Evolutionary conservation across 768 basidiomycete genomes (phyloP), one percentile per base, ranked within the genome.

Genomic region (Leccinum barrowsii): DNA sequence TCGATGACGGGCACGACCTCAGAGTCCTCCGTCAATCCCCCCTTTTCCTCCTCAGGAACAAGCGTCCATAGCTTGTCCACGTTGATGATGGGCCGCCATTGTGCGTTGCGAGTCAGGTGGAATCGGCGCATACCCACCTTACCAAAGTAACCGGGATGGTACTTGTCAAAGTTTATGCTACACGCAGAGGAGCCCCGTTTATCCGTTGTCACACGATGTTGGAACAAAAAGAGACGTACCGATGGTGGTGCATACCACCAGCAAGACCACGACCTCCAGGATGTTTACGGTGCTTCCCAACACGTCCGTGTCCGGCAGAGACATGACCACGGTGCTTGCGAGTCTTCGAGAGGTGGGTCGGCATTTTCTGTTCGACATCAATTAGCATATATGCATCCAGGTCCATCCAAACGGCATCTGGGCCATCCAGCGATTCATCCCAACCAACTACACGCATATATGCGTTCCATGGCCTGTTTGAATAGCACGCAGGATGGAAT

Each of bases 211-310:
- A 21, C 42, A 48, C 17, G 22, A 28, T 21, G 7, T 28, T 35
- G 30, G 44, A 46, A 32, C 17, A 28, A 19, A 21, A 60, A 50
- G 55, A 19, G 49, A 81, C 90, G 70, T 72, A 92, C 91, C 91
- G 82, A 87, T 99, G 97, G 84, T 99, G 97, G 81, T 98, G 96
- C 80, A 87, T 83, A 86, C 97, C 97, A 93, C 97, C 97, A 81
- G 94, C 93, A 73, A 98, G 91, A 97, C 97, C 97, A 79, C 97
- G 93, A 92, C 97, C 97, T 82, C 97, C 97, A 57, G 97, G 97
- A 75, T 98, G 96, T 79, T 98, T 98, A 77, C 97, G 91, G 86
- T 99, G 97, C 86, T 98, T 98, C 68, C 97, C 97, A 73, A 99
- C 92, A 90, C 97, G 96, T 77, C 97, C 97, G 79, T 98, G 90